phyloP scores from a whole-genome alignment of 805 yeast genomes.

The Wickerhamia fluorescens region DNA sequence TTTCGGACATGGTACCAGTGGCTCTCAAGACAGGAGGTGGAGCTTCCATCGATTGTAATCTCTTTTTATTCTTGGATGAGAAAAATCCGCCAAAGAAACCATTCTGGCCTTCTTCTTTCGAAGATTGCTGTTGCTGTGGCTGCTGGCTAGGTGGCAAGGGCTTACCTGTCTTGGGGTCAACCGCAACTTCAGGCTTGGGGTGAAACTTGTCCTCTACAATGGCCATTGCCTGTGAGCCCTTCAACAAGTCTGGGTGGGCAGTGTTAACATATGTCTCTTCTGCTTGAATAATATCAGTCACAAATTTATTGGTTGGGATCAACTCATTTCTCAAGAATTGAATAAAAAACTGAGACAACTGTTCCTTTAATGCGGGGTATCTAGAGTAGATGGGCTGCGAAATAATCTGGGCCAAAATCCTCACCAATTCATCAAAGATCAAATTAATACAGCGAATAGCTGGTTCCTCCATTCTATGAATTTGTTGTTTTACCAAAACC shows the following conservation, averaged over 20 bases:
- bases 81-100: constrained; percentile 97
- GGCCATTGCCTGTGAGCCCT: constrained; percentile 92
- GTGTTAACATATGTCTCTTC: constrained; percentile 96
- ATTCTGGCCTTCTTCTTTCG: constrained; percentile 45
- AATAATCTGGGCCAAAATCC: constrained; percentile 80
- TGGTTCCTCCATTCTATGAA: constrained; percentile 92
- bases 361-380: constrained; percentile 87
- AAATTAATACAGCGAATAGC: constrained; percentile 79
- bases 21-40: constrained; percentile 95
- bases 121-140: constrained; percentile 12
- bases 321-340: constrained; percentile 73
- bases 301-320: constrained; percentile 81
- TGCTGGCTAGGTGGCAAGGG: constrained; percentile 48
- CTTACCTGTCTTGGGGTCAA: constrained; percentile 88
- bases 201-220: constrained; percentile 84
- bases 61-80: constrained; percentile 85
- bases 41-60: constrained; percentile 92
- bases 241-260: constrained; percentile 93
- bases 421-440: constrained; percentile 89
- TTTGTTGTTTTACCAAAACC: constrained; percentile 44
- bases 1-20: constrained; percentile 84
- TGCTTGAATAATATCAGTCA: constrained; percentile 70
- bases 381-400: constrained; percentile 72
- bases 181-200: constrained; percentile 64
- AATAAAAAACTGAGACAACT: constrained; percentile 71